Evolutionary conservation across 2,329 filamentous ascomycete species (phyloP).

Genomic region (Aspergillus sp.): DNA sequence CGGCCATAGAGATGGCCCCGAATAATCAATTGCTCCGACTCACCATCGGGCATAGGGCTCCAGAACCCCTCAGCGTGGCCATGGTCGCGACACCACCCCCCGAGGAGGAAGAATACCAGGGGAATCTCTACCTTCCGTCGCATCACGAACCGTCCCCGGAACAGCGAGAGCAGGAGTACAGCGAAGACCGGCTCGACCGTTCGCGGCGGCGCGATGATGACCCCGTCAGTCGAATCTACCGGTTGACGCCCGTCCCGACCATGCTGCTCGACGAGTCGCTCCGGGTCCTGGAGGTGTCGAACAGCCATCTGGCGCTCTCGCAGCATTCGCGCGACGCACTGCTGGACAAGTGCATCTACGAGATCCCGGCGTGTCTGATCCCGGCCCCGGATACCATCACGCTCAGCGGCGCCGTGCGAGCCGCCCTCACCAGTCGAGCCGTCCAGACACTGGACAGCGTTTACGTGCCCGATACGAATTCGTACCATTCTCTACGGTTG

Average conservation of each 20-base stretch:
- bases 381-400: constrained; percentile 29
- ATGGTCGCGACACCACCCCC: constrained; percentile 19
- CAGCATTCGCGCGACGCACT: constrained; percentile 25
- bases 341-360: constrained; percentile 31
- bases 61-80: constrained; percentile 10
- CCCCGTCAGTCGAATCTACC: constrained; percentile 19
- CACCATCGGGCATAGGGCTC: constrained; percentile 12
- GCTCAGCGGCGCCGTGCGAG: constrained; percentile 29
- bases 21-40: constrained; percentile 17
- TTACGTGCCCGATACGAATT: constrained; percentile 8
- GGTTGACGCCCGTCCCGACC: constrained; percentile 29
- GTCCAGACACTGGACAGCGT: constrained; percentile 29
- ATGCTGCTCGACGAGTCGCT: constrained; percentile 31
- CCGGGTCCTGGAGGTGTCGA: constrained; percentile 36
- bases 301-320: constrained; percentile 34
- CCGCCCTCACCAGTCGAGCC: constrained; percentile 28
- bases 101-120: constrained; percentile 10
- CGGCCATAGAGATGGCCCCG: not conserved
- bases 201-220: constrained; percentile 3
- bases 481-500: constrained; percentile 26
- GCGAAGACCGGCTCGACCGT: not conserved
- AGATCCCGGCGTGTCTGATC: constrained; percentile 27
- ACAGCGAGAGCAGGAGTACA: not conserved
- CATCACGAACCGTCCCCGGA: not conserved
- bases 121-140: not conserved